Evolutionary conservation across 2,329 filamentous ascomycete genomes (phyloP).

Genomic region (Geosmithia putterillii): DNA sequence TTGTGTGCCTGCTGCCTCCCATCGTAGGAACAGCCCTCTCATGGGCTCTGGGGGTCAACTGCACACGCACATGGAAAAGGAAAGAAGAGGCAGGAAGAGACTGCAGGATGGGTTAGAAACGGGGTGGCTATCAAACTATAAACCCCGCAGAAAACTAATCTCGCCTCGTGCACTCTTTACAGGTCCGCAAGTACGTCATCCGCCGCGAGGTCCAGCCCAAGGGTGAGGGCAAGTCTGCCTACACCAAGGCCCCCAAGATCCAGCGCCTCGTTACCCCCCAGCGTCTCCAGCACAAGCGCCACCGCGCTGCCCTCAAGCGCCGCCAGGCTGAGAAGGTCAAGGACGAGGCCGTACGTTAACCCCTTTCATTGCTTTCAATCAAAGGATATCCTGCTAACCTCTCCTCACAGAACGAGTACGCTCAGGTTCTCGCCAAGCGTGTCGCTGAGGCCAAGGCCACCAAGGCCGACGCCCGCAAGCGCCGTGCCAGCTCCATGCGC

Average conservation of each 20-base stretch:
- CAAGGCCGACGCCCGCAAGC: slow-evolving; percentile 92
- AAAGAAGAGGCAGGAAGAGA: neutral
- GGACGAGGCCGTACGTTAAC: slow-evolving; percentile 83
- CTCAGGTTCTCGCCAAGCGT: slow-evolving; percentile 91
- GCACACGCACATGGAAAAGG: neutral
- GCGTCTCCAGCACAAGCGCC: slow-evolving; percentile 99
- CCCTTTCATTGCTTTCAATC: neutral
- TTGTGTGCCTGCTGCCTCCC: neutral
- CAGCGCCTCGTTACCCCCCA: slow-evolving; percentile 99
- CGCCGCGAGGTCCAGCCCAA: slow-evolving; percentile 95
- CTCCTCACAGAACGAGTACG: slow-evolving; percentile 77
- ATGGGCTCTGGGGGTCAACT: no score
- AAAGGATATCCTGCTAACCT: slow-evolving; percentile 18
- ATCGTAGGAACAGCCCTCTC: no score
- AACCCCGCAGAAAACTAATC: slow-evolving; percentile 21
- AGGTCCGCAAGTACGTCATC: slow-evolving; percentile 99
- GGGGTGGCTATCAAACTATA: neutral
- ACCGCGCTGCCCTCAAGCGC: slow-evolving; percentile 95
- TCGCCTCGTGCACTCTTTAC: slow-evolving; percentile 22
- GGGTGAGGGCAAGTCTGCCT: slow-evolving; percentile 93
- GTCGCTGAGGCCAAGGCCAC: slow-evolving; percentile 90
- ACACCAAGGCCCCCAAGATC: slow-evolving; percentile 99
- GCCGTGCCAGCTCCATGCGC: slow-evolving; percentile 88
- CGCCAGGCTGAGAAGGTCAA: slow-evolving; percentile 94
- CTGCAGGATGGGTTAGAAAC: neutral